phyloP scores from a whole-genome alignment of 2,329 filamentous ascomycete genomes.

The Hortaea werneckii region DNA sequence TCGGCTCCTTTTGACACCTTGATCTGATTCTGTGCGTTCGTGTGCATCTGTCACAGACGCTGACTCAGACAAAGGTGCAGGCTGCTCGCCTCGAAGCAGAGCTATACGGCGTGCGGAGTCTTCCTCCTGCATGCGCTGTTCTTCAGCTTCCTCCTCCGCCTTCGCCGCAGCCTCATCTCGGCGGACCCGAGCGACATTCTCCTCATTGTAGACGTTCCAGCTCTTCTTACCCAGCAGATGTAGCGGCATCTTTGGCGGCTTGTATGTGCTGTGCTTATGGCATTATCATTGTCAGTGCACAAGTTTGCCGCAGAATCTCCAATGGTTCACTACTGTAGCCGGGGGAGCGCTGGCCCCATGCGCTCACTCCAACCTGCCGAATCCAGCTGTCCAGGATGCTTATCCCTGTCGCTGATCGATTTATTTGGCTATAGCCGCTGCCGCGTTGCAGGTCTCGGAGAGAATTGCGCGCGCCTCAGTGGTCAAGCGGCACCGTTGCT shows the following conservation, averaged over 20 bases:
- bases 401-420: no score
- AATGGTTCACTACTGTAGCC: no score
- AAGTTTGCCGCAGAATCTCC: no score
- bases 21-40: slow-evolving; percentile 10
- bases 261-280: no score
- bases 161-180: slow-evolving; percentile 78
- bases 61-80: slow-evolving; percentile 5
- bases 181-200: slow-evolving; percentile 80
- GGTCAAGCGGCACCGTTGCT: no score
- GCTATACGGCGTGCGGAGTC: slow-evolving; percentile 72
- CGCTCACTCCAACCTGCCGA: no score
- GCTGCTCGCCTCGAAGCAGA: slow-evolving; percentile 56
- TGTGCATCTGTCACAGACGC: slow-evolving; percentile 13
- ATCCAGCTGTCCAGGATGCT: no score
- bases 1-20: slow-evolving; percentile 10
- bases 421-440: no score
- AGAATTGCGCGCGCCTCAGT: no score
- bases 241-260: slow-evolving; percentile 18
- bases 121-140: slow-evolving; percentile 70
- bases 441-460: no score
- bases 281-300: no score
- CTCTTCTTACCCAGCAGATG: slow-evolving; percentile 93
- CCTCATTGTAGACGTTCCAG: slow-evolving; percentile 95
- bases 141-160: slow-evolving; percentile 66
- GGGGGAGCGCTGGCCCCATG: no score